phyloP scores from a whole-genome alignment of 2,329 filamentous ascomycete genomes.

The Pseudonectria foliicola region DNA sequence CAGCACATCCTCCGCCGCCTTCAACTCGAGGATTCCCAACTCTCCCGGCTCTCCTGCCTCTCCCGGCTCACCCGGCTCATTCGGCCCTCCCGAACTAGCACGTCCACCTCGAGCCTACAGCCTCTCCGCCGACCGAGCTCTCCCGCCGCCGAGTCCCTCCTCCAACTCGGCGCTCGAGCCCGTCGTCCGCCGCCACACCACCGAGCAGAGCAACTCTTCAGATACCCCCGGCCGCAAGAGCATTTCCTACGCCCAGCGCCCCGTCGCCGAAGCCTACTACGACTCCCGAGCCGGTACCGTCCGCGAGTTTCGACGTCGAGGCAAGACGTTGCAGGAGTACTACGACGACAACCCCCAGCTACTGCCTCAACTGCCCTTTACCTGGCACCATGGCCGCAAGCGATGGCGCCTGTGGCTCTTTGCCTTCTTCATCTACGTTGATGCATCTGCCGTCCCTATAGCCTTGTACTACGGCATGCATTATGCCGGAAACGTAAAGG shows the following conservation, averaged over 20 bases:
- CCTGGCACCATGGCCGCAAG: slow-evolving; percentile 33
- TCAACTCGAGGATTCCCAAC: too few species aligned
- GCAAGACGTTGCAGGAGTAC: slow-evolving; percentile 31
- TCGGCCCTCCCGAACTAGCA: too few species aligned
- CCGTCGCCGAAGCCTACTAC: slow-evolving; percentile 31
- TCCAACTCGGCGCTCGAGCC: slow-evolving; percentile 1
- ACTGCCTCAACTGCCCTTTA: slow-evolving; percentile 34
- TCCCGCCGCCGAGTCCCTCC: too few species aligned
- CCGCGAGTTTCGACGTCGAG: slow-evolving; percentile 28
- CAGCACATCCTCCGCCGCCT: slow-evolving; percentile 6
- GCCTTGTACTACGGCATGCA: slow-evolving; percentile 45
- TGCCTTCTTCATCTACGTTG: slow-evolving; percentile 40
- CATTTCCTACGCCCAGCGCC: slow-evolving; percentile 28
- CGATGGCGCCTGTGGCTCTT: slow-evolving; percentile 40
- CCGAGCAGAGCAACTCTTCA: slow-evolving; percentile 6
- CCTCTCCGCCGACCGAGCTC: too few species aligned
- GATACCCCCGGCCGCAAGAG: slow-evolving; percentile 23
- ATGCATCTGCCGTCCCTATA: slow-evolving; percentile 39
- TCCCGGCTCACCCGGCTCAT: too few species aligned
- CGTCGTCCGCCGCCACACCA: slow-evolving; percentile 9
- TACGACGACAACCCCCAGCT: slow-evolving; percentile 32
- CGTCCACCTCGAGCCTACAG: too few species aligned
- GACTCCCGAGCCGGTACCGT: slow-evolving; percentile 32
- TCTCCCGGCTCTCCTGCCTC: too few species aligned
- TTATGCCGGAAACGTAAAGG: slow-evolving; percentile 32